Evolutionary conservation across 2,329 filamentous ascomycete genomes (phyloP), one percentile per base, ranked within the genome.

Genomic region (Pseudogymnoascus sp.): DNA sequence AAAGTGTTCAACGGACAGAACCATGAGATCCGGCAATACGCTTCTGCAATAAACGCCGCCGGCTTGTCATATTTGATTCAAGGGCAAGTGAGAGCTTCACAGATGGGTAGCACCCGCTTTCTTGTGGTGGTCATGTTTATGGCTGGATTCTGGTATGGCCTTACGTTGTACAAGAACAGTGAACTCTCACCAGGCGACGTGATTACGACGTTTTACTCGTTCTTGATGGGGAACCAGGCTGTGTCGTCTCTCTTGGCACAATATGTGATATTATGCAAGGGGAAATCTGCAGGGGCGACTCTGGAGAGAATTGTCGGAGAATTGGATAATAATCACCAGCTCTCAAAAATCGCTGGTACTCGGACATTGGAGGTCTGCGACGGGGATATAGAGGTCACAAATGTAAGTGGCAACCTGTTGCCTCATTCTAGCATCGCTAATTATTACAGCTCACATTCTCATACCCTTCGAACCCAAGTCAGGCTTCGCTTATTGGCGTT

Each of bases 71-170:
- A 91, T 67, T 75, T 85, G 9, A 76, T 82, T 14, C 90, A 93
- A 70, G 88, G 88, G 0, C 80, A 83, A 52, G 80, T 84, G 14
- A 89, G 86, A 66, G 85, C 89, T 0, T 72, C 86, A 2, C 92
- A 96, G 70, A 85, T 90, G 70, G 87, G 86, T 0, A 83, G 89
- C 58, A 81, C 90, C 60, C 86, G 88, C 55, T 84, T 95, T 67
- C 86, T 92, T 77, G 86, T 88, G 30, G 82, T 91, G 3, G 80
- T 80, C 1, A 86, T 97, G 72, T 97, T 97, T 67, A 87, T 95
- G 0, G 83, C 92, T 63, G 92, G 92, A 0, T 97, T 97, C 70
- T 96, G 90, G 84, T 96, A 92, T 68, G 92, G 92, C 0, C 83
- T 88, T 28, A 77, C 83, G 1, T 80, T 96, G 1, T 85, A 94